Evolutionary conservation across 192 early-diverging fungal genomes (phyloP).

Genomic region (Gryganskiella cystojenkinii): DNA sequence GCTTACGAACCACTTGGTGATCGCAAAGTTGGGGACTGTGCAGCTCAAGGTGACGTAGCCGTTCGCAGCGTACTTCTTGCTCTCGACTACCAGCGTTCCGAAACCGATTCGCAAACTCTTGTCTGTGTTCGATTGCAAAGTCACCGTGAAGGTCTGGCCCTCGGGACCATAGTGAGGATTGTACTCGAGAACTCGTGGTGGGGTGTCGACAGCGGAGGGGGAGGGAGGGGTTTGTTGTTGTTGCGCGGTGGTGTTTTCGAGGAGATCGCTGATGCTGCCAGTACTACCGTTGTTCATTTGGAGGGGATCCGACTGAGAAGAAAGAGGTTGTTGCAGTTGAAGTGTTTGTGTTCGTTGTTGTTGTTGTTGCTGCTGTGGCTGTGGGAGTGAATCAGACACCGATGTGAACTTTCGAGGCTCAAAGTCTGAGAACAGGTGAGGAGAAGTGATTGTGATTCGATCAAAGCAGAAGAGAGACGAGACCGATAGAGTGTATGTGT

Average conservation of each 20-base stretch:
- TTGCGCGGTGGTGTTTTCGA: not conserved
- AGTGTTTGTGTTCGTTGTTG: not conserved
- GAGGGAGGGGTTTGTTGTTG: constrained; percentile 17
- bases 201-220: constrained; percentile 9
- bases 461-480: not conserved
- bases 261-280: constrained; percentile 7
- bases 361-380: not conserved
- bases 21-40: constrained; percentile 55
- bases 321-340: not conserved
- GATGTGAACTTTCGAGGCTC: constrained; percentile 38
- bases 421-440: constrained; percentile 15
- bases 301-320: no score
- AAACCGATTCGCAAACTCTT: constrained; percentile 57
- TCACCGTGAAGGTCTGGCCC: constrained; percentile 50
- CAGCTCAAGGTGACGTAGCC: constrained; percentile 55
- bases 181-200: constrained; percentile 56
- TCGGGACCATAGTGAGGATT: constrained; percentile 54
- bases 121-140: constrained; percentile 44
- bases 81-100: constrained; percentile 60
- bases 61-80: constrained; percentile 56
- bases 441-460: not conserved
- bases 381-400: constrained; percentile 29
- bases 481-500: not conserved
- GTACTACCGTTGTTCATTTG: constrained; percentile 1
- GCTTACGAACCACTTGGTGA: constrained; percentile 52